Percentiles rank a stretch among this genome's conserved stretches.
Evolutionary conservation across 2,329 filamentous ascomycete species (phyloP).

Genomic region (Scedosporium minutisporum): DNA sequence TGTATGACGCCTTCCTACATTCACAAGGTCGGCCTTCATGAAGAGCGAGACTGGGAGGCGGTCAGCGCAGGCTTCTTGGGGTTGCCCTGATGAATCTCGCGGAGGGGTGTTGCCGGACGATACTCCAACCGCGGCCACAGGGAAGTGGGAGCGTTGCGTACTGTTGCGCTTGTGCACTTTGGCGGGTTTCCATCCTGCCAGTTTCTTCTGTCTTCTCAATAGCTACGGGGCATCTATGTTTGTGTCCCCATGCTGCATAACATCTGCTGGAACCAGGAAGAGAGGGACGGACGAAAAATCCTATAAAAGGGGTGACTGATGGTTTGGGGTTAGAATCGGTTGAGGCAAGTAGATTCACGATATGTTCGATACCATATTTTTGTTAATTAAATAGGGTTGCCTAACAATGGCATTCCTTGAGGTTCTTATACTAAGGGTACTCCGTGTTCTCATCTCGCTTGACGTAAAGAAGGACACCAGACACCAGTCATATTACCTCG

Average conservation of each 20-base stretch:
- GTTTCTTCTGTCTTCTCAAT: no score
- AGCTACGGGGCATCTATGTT: not conserved
- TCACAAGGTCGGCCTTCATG: not conserved
- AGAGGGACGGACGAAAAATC: not conserved
- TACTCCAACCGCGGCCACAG: not conserved
- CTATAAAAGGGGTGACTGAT: not conserved
- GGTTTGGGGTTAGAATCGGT: not conserved
- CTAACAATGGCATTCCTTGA: no score
- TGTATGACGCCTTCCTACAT: slow-evolving; percentile 3
- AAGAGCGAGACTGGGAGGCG: not conserved
- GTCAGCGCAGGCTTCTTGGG: not conserved
- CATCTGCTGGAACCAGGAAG: not conserved
- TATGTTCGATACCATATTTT: not conserved
- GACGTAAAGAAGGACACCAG: no score
- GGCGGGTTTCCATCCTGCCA: no score
- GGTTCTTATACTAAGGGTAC: no score
- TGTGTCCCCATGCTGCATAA: not conserved
- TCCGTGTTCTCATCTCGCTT: no score
- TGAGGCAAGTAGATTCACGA: not conserved
- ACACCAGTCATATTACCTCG: no score
- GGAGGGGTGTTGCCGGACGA: not conserved
- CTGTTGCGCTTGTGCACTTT: no score
- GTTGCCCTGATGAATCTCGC: not conserved
- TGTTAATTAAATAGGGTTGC: not conserved
- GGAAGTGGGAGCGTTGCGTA: no score